Evolutionary conservation across 768 basidiomycete species (phyloP).

Genomic region (Suillus americanus): DNA sequence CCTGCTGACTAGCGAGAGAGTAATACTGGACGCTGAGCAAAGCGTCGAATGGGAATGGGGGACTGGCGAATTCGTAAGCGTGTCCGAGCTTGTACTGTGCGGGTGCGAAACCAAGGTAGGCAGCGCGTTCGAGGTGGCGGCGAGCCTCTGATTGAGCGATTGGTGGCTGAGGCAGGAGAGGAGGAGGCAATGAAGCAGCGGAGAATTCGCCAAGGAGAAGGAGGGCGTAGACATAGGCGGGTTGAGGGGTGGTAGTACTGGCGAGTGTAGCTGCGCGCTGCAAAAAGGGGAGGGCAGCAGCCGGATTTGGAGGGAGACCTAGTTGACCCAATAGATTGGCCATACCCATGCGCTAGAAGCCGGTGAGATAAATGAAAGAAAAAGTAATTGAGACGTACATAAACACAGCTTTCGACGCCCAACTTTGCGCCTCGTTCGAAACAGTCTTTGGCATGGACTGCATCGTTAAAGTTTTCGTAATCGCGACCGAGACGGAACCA

Average conservation of each 20-base stretch:
- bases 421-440: constrained; percentile 80
- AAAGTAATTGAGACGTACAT: constrained; percentile 49
- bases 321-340: constrained; percentile 90
- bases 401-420: constrained; percentile 77
- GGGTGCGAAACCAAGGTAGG: constrained; percentile 80
- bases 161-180: constrained; percentile 51
- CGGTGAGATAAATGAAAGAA: constrained; percentile 8
- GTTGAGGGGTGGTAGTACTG: constrained; percentile 76
- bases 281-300: constrained; percentile 68
- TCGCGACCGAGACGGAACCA: constrained; percentile 94
- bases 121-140: constrained; percentile 78
- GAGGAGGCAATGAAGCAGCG: constrained; percentile 51
- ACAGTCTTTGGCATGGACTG: constrained; percentile 73
- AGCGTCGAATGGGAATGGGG: constrained; percentile 86
- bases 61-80: constrained; percentile 86
- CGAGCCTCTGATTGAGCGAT: constrained; percentile 58
- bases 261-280: constrained; percentile 75
- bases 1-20: constrained; percentile 75
- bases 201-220: constrained; percentile 83
- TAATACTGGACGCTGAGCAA: constrained; percentile 92
- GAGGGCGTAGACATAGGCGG: constrained; percentile 87
- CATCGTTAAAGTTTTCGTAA: constrained; percentile 86
- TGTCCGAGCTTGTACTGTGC: constrained; percentile 93
- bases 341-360: constrained; percentile 84
- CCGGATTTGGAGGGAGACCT: constrained; percentile 50